These are phyloP conservation scores for Termitomyces sp. DNA, from an alignment of 768 basidiomycete genomes.

Conservation along the genomic window DNA sequence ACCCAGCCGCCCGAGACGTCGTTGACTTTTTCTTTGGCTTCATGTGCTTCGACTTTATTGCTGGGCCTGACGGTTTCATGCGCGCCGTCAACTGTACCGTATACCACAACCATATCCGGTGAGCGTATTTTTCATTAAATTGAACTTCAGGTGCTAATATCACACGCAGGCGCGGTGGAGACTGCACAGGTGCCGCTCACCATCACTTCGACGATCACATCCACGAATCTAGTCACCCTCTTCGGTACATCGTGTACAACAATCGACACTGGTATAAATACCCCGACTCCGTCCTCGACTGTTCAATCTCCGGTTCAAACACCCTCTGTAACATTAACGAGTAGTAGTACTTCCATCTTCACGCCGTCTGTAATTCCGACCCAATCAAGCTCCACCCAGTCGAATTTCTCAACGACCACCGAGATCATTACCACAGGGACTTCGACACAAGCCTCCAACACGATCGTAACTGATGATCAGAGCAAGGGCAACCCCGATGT, in stretches of 20 bases:
- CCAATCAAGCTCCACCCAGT: slow-evolving; percentile 30
- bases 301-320: not conserved
- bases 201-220: slow-evolving; percentile 27
- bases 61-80: slow-evolving; percentile 8
- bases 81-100: slow-evolving; percentile 9
- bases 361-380: slow-evolving; percentile 28
- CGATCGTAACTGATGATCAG: slow-evolving; percentile 21
- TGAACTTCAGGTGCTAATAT: slow-evolving; percentile 9
- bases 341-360: slow-evolving; percentile 17
- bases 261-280: slow-evolving; percentile 1
- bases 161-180: slow-evolving; percentile 11
- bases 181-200: slow-evolving; percentile 40
- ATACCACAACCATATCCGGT: slow-evolving; percentile 22
- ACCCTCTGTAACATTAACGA: slow-evolving; percentile 9
- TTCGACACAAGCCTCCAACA: slow-evolving; percentile 29
- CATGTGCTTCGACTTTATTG: slow-evolving; percentile 21
- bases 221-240: slow-evolving; percentile 34
- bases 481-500: slow-evolving; percentile 24
- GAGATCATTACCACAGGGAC: slow-evolving; percentile 30
- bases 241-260: slow-evolving; percentile 35
- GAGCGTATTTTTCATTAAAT: slow-evolving; percentile 11
- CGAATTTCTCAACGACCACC: slow-evolving; percentile 37
- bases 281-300: not conserved
- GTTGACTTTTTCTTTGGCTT: slow-evolving; percentile 27
- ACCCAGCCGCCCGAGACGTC: slow-evolving; percentile 23